These are phyloP conservation scores for Babesia bovis DNA, from an alignment of 169 alveolate species.

Conservation along the genomic window DNA sequence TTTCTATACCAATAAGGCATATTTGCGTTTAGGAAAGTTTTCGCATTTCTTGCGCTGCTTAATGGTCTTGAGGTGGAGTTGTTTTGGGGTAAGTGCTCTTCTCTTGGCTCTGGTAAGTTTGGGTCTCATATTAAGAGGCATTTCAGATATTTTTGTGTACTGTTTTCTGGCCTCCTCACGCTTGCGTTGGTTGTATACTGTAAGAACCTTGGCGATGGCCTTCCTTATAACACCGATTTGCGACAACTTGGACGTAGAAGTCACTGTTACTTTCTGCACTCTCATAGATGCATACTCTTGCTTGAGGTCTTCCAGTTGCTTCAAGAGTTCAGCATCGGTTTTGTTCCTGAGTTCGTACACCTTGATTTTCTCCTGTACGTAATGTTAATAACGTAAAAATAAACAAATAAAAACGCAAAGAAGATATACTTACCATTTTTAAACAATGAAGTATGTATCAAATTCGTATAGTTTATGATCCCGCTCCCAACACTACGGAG, in stretches of 20 bases:
- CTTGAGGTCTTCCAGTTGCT: conserved; percentile 88
- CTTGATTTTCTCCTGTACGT: conserved; percentile 76
- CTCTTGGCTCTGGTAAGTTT: conserved; percentile 91
- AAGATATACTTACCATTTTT: conserved; percentile 35
- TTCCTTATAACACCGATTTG: conserved; percentile 87
- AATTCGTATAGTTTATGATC: not conserved
- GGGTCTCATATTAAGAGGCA: conserved; percentile 87
- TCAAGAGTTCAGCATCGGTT: conserved; percentile 84
- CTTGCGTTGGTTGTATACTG: conserved; percentile 89
- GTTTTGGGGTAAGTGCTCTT: conserved; percentile 85
- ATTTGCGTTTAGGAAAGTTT: conserved; percentile 65
- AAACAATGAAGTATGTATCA: not conserved
- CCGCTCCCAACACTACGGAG: not conserved
- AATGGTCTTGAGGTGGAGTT: conserved; percentile 82
- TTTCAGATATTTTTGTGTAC: conserved; percentile 79
- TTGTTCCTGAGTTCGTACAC: conserved; percentile 87
- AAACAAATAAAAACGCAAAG: not conserved
- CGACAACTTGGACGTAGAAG: conserved; percentile 86
- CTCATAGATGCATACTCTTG: conserved; percentile 88
- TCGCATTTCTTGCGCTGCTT: conserved; percentile 71
- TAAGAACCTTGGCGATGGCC: conserved; percentile 90
- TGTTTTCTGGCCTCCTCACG: conserved; percentile 82
- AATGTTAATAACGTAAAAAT: not conserved
- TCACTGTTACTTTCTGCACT: conserved; percentile 89
- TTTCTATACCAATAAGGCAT: conserved; percentile 46